These are phyloP conservation scores for Thymus quinquecostatus DNA, from an alignment of 257 asterid species.

Conservation along the genomic window DNA sequence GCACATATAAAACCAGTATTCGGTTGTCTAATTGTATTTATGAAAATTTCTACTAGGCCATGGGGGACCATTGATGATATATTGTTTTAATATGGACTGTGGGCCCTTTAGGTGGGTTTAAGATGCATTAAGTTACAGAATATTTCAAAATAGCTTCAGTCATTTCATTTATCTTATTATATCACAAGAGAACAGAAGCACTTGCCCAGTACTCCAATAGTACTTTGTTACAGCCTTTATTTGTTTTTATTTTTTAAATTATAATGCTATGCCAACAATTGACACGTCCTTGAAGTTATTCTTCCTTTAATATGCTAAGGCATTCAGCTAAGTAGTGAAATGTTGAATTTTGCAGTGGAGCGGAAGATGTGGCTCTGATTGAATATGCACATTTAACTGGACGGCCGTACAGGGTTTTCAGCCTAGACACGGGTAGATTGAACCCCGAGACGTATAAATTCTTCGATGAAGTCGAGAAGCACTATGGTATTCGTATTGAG, in stretches of 20 bases:
- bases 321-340: too few species aligned
- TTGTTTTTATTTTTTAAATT: too few species aligned
- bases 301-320: not conserved
- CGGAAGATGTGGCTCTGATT: constrained; percentile 86
- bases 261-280: not conserved
- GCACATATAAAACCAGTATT: too few species aligned
- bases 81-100: not conserved
- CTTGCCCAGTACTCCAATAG: not conserved
- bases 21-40: not conserved
- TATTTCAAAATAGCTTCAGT: too few species aligned
- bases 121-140: not conserved
- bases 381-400: constrained; percentile 88
- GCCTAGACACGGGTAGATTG: constrained; percentile 86
- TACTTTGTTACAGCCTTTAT: not conserved
- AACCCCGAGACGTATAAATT: constrained; percentile 80
- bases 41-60: not conserved
- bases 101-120: constrained; percentile 2
- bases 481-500: constrained; percentile 69
- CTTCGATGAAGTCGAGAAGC: constrained; percentile 81
- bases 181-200: not conserved
- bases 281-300: not conserved
- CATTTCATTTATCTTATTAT: too few species aligned
- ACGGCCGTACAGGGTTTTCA: constrained; percentile 81
- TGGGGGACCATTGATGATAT: not conserved
- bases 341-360: constrained; percentile 61